A percentile compares a stretch with the other conserved stretches of the same genome.
Conservation (phyloP, 202 grass and related monocot genomes). For the Schoenoplectus tabernaemontani region DNA sequence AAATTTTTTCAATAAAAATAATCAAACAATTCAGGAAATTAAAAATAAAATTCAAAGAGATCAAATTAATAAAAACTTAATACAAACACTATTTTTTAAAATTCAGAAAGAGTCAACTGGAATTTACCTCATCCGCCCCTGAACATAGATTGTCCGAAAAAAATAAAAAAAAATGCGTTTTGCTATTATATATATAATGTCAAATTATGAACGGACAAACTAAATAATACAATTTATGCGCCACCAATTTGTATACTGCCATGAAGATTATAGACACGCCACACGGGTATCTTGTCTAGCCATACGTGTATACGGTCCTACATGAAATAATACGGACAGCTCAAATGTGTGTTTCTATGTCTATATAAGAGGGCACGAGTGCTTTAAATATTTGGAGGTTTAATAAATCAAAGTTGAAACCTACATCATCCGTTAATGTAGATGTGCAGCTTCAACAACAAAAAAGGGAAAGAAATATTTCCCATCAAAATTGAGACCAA, state of each 20-base stretch:
- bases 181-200: no score
- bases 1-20: no score
- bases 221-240: not conserved
- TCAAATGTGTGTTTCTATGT: not conserved
- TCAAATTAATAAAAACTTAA: no score
- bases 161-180: not conserved
- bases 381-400: not conserved
- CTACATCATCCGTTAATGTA: not conserved
- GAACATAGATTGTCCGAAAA: no score
- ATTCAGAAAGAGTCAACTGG: no score
- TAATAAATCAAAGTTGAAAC: not conserved
- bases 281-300: not conserved
- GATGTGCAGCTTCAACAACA: no score
- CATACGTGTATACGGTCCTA: not conserved
- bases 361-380: not conserved
- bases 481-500: no score
- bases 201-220: not conserved
- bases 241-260: not conserved
- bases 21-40: no score
- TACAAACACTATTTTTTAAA: no score
- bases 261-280: not conserved
- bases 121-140: no score
- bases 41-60: no score
- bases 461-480: no score
- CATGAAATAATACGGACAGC: slow-evolving; percentile 11